Conservation (phyloP, 768 basidiomycete genomes). For the Calocera cornea region DNA sequence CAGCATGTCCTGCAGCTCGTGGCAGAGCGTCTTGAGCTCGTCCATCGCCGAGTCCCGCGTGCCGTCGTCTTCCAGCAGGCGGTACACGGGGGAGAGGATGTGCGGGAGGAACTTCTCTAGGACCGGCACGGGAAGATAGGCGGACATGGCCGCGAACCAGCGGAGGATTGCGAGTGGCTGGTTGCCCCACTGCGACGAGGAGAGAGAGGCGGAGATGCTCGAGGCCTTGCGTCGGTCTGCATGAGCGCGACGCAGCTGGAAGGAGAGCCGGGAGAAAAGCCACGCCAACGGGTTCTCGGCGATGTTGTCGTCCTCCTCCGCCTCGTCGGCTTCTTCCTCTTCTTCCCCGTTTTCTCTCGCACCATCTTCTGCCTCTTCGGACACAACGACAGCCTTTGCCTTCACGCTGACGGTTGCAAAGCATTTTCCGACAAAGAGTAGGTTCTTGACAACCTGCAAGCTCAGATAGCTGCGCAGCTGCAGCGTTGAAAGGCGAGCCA, state of each 20-base stretch:
- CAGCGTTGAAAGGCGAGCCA: constrained; percentile 56
- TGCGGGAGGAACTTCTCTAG: constrained; percentile 66
- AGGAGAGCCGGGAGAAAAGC: constrained; percentile 90
- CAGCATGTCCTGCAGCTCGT: constrained; percentile 76
- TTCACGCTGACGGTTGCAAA: constrained; percentile 28
- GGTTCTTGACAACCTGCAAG: constrained; percentile 79
- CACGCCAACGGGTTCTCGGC: constrained; percentile 55
- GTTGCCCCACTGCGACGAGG: constrained; percentile 51
- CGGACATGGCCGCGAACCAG: constrained; percentile 88
- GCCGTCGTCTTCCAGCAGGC: constrained; percentile 76
- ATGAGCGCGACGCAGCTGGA: constrained; percentile 64
- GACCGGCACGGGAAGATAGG: constrained; percentile 44
- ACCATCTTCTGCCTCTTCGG: constrained; percentile 16
- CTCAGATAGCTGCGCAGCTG: constrained; percentile 75
- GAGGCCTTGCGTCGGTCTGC: constrained; percentile 51
- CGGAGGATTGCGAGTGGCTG: constrained; percentile 69
- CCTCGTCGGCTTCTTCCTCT: constrained; percentile 18
- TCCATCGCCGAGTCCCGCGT: constrained; percentile 69
- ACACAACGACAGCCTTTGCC: constrained; percentile 17
- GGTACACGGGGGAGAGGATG: constrained; percentile 73
- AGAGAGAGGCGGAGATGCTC: constrained; percentile 9
- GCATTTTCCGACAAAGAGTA: constrained; percentile 84
- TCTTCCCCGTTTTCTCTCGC: constrained; percentile 25
- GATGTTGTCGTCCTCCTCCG: constrained; percentile 14
- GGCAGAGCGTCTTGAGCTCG: constrained; percentile 65